phyloP scores from a whole-genome alignment of 2,329 filamentous ascomycete genomes.

The Ophiocordyceps australis region DNA sequence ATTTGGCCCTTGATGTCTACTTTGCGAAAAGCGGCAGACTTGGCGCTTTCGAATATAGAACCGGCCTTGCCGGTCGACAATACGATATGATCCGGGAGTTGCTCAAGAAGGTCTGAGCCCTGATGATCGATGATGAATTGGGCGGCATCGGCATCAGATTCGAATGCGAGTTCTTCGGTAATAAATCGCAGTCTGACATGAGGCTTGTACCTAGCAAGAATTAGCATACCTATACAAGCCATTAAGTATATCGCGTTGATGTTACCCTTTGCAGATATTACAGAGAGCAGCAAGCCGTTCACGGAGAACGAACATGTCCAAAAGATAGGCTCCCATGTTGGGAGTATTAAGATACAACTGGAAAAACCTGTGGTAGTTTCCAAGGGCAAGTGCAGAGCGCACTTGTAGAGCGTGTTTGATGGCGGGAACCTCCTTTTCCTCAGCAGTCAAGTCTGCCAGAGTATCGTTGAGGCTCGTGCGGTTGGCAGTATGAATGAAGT shows the following conservation, averaged over 20 bases:
- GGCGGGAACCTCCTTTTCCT: constrained; percentile 74
- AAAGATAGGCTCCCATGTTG: constrained; percentile 94
- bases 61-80: constrained; percentile 61
- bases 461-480: constrained; percentile 95
- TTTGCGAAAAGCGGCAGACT: constrained; percentile 57
- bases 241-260: constrained; percentile 7
- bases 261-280: constrained; percentile 90
- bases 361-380: constrained; percentile 97
- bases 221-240: constrained; percentile 22
- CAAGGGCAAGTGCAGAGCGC: constrained; percentile 76
- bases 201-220: constrained; percentile 60
- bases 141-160: constrained; percentile 76
- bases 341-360: constrained; percentile 85
- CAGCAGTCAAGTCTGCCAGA: constrained; percentile 93
- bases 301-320: constrained; percentile 97
- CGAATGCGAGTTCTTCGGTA: constrained; percentile 90
- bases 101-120: constrained; percentile 58
- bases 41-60: constrained; percentile 54
- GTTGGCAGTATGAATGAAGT: constrained; percentile 98
- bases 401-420: constrained; percentile 87
- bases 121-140: constrained; percentile 77
- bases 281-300: constrained; percentile 82
- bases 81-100: constrained; percentile 54
- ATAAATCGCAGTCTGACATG: constrained; percentile 80
- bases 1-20: constrained; percentile 98